Evolutionary conservation across 495 filamentous ascomycete species (phyloP).

Genomic region (Talaromyces proteolyticus): DNA sequence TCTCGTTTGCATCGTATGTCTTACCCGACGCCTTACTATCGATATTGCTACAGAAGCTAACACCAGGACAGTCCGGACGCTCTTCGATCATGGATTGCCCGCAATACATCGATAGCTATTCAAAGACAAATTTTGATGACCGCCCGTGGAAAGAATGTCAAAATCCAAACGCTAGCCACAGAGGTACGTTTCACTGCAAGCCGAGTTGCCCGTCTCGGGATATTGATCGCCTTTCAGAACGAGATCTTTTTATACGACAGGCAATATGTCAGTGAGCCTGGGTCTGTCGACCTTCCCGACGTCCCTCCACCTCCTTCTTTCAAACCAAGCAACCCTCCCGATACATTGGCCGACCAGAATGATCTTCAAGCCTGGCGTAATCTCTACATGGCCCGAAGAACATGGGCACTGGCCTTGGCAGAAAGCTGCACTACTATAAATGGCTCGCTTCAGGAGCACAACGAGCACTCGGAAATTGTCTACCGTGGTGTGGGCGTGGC

Average conservation of each 20-base stretch:
- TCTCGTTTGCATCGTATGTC: constrained; percentile 63
- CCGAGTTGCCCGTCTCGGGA: constrained; percentile 1
- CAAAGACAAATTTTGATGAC: constrained; percentile 79
- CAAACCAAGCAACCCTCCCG: constrained; percentile 55
- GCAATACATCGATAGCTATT: constrained; percentile 58
- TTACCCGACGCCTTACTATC: constrained; percentile 3
- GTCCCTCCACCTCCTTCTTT: constrained; percentile 54
- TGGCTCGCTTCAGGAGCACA: constrained; percentile 41
- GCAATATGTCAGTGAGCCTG: constrained; percentile 45
- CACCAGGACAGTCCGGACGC: constrained; percentile 57
- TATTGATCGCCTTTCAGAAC: constrained; percentile 42
- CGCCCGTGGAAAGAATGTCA: constrained; percentile 71
- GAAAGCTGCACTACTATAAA: constrained; percentile 58
- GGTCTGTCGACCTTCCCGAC: constrained; percentile 44
- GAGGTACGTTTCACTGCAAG: constrained; percentile 52
- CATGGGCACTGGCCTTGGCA: constrained; percentile 68
- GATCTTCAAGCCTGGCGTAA: constrained; percentile 77
- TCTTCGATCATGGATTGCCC: constrained; percentile 61
- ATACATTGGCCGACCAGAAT: constrained; percentile 64
- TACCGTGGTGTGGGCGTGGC: constrained; percentile 69
- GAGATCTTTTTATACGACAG: constrained; percentile 87
- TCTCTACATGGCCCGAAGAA: constrained; percentile 65
- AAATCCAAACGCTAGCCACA: constrained; percentile 62
- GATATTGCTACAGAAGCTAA: constrained; percentile 7
- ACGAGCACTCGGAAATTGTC: constrained; percentile 66